Evolutionary conservation across 805 yeast genomes (phyloP), one percentile per base, ranked within the genome.

Genomic region (Saccharomyces eubayanus): DNA sequence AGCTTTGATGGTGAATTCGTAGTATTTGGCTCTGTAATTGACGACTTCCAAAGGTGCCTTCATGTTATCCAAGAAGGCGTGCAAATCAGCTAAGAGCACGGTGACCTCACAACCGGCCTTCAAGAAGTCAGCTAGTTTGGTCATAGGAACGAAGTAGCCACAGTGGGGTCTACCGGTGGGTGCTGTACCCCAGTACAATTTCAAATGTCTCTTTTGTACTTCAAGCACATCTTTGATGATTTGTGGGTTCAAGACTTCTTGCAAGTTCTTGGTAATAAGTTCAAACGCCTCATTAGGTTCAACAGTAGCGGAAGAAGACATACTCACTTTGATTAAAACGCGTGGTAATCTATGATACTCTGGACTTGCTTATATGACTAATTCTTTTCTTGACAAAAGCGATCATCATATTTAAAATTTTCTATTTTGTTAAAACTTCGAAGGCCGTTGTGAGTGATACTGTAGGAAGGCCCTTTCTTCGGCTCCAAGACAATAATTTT

Each of bases 101-200:
- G 83, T 89, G 46, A 94, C 96, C 67, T 89, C 94, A 75, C 96
- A 89, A 11, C 98, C 99, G 16, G 99, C 99, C 65, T 84, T 85
- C 71, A 36, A 36, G 70, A 92, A 88, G 68, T 92, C 91, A 1
- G 97, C 97, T 63, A 91, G 74, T 72, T 91, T 91, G 58, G 94
- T 84, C 97, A 91, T 90, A 48, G 98, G 94, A 41, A 94, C 99
- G 67, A 94, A 89, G 79, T 94, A 94, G 51, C 98, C 99, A 76
- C 97, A 91, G 74, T 94, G 99, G 47, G 98, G 97, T 73, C 82
- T 88, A 51, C 99, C 99, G 4, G 99, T 94, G 56, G 99, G 98
- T 6, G 99, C 99, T 21, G 98, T 91, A 61, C 99, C 99, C 98
- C 97, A 94, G 82, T 94, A 94, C 66, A 94, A 74, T 65, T 83